Percentiles rank a stretch among this genome's conserved stretches.
Conservation (phyloP, 192 early-diverging fungal genomes). For the Pilobolus umbonatus region DNA sequence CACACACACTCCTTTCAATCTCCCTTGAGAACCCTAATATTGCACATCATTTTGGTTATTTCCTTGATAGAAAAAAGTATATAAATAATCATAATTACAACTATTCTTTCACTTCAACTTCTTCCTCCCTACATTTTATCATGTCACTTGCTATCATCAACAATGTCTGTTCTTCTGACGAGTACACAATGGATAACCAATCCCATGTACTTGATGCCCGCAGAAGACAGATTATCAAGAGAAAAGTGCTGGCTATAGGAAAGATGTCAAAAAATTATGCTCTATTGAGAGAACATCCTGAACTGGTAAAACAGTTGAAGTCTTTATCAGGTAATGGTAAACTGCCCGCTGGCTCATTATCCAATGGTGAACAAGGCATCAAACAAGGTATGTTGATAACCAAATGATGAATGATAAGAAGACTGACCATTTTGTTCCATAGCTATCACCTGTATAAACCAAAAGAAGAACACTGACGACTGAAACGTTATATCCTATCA, state of each 20-base stretch:
- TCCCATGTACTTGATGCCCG: conserved; percentile 1
- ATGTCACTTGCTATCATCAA: conserved; percentile 25
- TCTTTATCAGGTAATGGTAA: conserved; percentile 3
- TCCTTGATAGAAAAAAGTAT: not conserved
- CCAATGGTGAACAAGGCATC: conserved; percentile 20
- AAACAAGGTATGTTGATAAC: conserved; percentile 16
- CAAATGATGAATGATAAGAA: not conserved
- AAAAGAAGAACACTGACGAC: not conserved
- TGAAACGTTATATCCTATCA: not conserved
- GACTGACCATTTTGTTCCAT: not conserved
- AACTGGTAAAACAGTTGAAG: conserved; percentile 17
- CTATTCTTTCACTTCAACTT: too few relatives aligned
- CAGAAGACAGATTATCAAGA: conserved; percentile 21
- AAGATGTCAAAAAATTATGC: conserved; percentile 6
- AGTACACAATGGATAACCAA: not conserved
- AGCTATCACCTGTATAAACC: not conserved
- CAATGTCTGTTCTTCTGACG: conserved; percentile 8
- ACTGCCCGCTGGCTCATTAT: conserved; percentile 14
- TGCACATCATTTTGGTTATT: too few relatives aligned
- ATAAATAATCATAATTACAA: not conserved
- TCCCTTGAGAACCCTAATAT: too few relatives aligned
- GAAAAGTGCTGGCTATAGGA: conserved; percentile 22
- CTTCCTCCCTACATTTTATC: not conserved
- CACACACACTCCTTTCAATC: too few relatives aligned
- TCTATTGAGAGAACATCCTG: conserved; percentile 10